Base-by-base conservation (phyloP, 139 green algal genomes). In the Chlamydomonas sp. region DNA sequence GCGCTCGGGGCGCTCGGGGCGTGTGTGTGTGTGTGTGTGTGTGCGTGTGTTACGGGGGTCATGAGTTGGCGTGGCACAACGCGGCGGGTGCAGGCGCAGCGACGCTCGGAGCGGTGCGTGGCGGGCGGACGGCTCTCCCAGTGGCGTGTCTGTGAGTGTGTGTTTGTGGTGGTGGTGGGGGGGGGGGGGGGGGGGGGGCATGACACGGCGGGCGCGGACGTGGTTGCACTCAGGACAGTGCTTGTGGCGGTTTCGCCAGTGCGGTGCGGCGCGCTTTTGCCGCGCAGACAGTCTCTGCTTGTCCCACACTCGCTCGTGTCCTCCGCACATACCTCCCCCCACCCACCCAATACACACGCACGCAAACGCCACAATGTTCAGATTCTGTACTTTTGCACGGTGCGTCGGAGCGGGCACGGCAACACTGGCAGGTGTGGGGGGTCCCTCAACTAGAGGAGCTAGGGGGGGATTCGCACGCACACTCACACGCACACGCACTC, bases 1-100 rank as follows among this genome's bases (percentile, higher is more conserved):
- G n/a, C n/a, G n/a, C n/a, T n/a, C n/a, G n/a, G n/a, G n/a, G n/a
- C n/a, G n/a, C n/a, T n/a, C n/a, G 69, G 59, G 58, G 69, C 20
- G 38, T 75, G 20, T 75, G 69, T 49, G 69, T 75, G 31, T 34
- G 69, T 16, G 3, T 63, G 2, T 24, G 58, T 1, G 69, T 36
- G 2, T 75, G 39, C 3, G 1, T 75, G 24, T 24, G 63, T 28
- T 34, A 59, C 28, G 57, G 49, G 29, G 54, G 63, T 8, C 38
- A 59, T 13, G 20, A 75, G 22, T 75, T 58, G 69, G 26, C 35
- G 34, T 69, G 58, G 69, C 69, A 75, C 58, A 75, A 75, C 31
- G 31, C 57, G 24, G 1, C 64, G 38, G 69, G 69, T 26, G 69
- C 69, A 5, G 30, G 20, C 30, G 4, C 69, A 8, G 35, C 69